Conservation (phyloP, 2,329 filamentous ascomycete species). For the Paracorniculantispora psalliotae region DNA sequence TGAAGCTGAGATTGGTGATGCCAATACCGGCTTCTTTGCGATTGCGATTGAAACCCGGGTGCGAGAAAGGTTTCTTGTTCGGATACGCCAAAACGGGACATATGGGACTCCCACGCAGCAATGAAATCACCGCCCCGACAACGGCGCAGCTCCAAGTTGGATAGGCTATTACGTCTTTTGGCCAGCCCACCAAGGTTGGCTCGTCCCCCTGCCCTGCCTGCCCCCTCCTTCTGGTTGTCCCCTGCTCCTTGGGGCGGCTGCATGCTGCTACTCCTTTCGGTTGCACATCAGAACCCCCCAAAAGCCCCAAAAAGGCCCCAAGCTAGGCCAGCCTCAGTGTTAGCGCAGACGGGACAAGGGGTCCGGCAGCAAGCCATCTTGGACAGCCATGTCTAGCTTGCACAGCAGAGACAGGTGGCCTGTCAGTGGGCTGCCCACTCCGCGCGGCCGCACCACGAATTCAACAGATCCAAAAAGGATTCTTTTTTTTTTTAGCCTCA, state of each 20-base stretch:
- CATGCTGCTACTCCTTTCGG: background rate
- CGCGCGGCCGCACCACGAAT: conserved; percentile 5
- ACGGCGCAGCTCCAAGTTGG: background rate
- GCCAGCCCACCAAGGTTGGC: background rate
- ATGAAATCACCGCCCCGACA: background rate
- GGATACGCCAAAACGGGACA: background rate
- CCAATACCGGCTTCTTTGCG: background rate
- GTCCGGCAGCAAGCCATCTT: conserved; percentile 1
- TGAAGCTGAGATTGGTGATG: background rate
- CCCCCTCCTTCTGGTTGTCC: background rate
- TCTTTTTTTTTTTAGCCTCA: conserved; percentile 11
- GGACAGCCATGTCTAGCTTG: background rate
- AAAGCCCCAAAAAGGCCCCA: no score
- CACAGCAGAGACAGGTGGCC: background rate
- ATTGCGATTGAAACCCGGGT: background rate
- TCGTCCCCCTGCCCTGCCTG: no score
- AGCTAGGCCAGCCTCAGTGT: background rate
- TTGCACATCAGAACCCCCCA: no score
- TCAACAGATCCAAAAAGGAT: conserved; percentile 12
- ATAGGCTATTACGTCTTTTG: background rate
- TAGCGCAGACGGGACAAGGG: background rate
- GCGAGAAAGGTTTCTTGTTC: conserved; percentile 2
- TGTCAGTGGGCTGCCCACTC: background rate
- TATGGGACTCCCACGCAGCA: background rate
- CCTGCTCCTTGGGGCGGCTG: background rate